Evolutionary conservation across 441 rosid genomes (phyloP).

Genomic region (Macaranga tanarius): DNA sequence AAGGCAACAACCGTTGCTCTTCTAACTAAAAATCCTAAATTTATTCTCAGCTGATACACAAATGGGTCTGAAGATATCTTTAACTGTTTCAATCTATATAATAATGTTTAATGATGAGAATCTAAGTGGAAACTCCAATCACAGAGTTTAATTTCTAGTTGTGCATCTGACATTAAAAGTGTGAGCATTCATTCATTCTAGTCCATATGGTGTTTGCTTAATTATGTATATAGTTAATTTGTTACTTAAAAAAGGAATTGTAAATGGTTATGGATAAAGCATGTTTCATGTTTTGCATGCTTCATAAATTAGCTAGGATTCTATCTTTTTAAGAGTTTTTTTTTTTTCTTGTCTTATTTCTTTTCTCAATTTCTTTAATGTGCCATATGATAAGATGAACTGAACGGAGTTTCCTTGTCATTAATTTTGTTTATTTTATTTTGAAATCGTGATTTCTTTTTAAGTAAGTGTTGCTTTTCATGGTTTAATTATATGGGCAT

Average conservation of each 20-base stretch:
- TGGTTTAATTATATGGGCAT: neutral
- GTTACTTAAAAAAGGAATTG: neutral
- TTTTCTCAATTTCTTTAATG: neutral
- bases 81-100: too few species aligned
- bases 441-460: neutral
- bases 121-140: neutral
- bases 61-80: too few species aligned
- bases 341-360: neutral
- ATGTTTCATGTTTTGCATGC: neutral
- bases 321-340: neutral
- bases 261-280: neutral
- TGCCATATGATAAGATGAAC: constrained; percentile 24
- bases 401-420: constrained; percentile 1
- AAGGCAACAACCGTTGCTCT: too few species aligned
- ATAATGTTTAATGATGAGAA: neutral
- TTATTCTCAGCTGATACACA: too few species aligned
- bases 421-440: neutral
- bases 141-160: too few species aligned
- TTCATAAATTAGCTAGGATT: neutral
- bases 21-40: too few species aligned
- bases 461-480: neutral
- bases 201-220: too few species aligned
- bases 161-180: neutral
- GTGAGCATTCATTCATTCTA: too few species aligned
- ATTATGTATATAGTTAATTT: too few species aligned